Evolutionary conservation across 225 moss, liverwort and hornwort genomes (phyloP), one percentile per base, ranked within the genome.

Genomic region (Sphagnum contortum): DNA sequence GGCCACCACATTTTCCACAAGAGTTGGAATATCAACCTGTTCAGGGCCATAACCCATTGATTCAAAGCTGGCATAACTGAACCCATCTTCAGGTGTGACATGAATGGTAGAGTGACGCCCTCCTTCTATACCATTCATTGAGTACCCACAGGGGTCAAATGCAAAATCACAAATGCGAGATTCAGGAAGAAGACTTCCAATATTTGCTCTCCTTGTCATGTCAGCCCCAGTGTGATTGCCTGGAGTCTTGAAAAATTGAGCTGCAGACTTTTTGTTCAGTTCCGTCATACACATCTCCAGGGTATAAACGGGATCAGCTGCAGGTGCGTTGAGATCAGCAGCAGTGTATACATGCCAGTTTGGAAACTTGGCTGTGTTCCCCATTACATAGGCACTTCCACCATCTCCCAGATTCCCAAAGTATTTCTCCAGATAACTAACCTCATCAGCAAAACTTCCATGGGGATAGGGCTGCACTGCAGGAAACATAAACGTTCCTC

Each of bases 281-380:
- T 81, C 72, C 0, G 94, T 94, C 94, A 94, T 90, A 46, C 94
- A 94, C 90, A 94, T 87, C 68, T 94, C 94, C 49, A 94, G 3
- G 0, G 90, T 87, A 57, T 81, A 90, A 4, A 69, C 50, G 6
- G 74, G 82, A 8, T 82, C 88, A 5, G 51, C 6, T 2, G 67
- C 9, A 9, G 2, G 44, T 1, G 66, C 69, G 2, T 58, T 75
- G 8, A 70, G 63, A 12, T 88, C 84, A 4, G 82, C 67, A 4
- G 87, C 92, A 2, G 87, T 77, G 65, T 94, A 94, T 5, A 94
- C 68, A 71, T 94, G 90, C 94, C 94, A 94, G 54, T 81, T 88
- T 0, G 86, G 82, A 52, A 80, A 82, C 49, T 77, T 77, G 9
- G 62, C 73, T 62, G 74, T 60, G 12, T 76, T 79, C 4, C 94